These are phyloP conservation scores for Aspergillus fumigatus DNA, from an alignment of 2,329 filamentous ascomycete species.

Conservation along the genomic window DNA sequence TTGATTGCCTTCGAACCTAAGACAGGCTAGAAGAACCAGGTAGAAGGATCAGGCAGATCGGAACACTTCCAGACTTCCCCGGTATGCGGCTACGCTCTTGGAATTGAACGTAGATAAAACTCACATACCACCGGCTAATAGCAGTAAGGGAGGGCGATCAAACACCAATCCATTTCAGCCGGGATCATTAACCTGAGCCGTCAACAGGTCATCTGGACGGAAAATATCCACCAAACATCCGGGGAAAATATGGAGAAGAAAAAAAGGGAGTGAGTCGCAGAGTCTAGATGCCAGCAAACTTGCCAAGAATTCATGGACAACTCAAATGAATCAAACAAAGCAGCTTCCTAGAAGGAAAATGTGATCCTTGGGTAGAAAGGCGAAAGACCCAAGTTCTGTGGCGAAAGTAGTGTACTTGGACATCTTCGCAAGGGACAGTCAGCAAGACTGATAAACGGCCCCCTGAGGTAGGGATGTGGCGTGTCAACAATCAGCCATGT, in stretches of 20 bases:
- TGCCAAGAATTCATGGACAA: not conserved
- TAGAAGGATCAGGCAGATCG: conserved; percentile 21
- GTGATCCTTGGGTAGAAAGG: not conserved
- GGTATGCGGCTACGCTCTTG: conserved; percentile 22
- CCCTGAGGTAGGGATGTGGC: conserved; percentile 6
- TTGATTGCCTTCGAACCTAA: conserved; percentile 3
- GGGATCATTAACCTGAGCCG: conserved; percentile 8
- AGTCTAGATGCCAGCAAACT: not conserved
- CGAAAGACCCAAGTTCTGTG: conserved; percentile 19
- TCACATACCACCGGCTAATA: conserved; percentile 24
- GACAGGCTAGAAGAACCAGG: conserved; percentile 9
- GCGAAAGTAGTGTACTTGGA: conserved; percentile 27
- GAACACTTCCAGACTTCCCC: conserved; percentile 24
- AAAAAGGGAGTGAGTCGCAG: not conserved
- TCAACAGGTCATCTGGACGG: conserved; percentile 13
- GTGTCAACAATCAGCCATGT: conserved; percentile 15
- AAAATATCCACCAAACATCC: not conserved
- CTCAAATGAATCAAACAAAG: not conserved
- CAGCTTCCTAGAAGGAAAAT: not conserved
- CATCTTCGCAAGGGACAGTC: conserved; percentile 19
- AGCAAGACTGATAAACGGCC: conserved; percentile 19
- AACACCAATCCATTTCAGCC: conserved; percentile 15
- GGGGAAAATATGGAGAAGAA: not conserved
- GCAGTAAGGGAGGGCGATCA: conserved; percentile 12
- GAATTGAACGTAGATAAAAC: conserved; percentile 17